Conservation (phyloP, 352 stramenopile genomes). For the Phytophthora ramorum region DNA sequence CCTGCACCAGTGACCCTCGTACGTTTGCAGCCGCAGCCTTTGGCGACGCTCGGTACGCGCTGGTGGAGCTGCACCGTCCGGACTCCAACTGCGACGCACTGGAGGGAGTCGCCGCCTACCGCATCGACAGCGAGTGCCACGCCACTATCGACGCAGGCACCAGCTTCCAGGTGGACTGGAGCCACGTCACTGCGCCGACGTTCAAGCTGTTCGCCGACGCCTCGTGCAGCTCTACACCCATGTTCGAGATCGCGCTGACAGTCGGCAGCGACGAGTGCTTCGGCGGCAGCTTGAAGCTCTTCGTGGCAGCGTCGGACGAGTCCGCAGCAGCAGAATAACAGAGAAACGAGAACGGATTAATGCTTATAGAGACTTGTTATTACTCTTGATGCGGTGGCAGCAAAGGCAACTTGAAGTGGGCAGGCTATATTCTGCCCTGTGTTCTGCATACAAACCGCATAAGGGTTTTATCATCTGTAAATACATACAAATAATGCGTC, state of each 20-base stretch:
- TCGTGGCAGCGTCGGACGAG: conserved; percentile 3
- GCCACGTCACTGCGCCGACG: conserved; percentile 1
- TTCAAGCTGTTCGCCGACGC: conserved; percentile 31
- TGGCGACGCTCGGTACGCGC: conserved; percentile 13
- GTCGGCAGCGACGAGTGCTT: conserved; percentile 21
- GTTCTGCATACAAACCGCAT: conserved; percentile 4
- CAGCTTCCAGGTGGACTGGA: conserved; percentile 28
- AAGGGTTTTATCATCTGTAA: conserved; percentile 32
- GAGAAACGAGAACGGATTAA: background rate
- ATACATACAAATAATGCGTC: background rate
- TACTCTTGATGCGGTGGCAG: background rate
- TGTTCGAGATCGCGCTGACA: conserved; percentile 19
- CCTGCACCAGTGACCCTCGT: conserved; percentile 23
- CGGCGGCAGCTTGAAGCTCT: conserved; percentile 27
- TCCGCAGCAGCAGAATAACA: background rate
- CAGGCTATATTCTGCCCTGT: conserved; percentile 9
- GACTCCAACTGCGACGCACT: conserved; percentile 24
- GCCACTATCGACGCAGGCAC: conserved; percentile 25
- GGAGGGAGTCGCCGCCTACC: conserved; percentile 30
- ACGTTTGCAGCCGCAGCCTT: conserved; percentile 13
- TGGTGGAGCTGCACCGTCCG: conserved; percentile 22
- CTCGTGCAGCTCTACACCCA: conserved; percentile 11
- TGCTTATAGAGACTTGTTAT: background rate
- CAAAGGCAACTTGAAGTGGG: conserved; percentile 26
- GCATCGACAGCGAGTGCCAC: conserved; percentile 31